Percentiles rank a stretch among this genome's conserved stretches.
These are phyloP conservation scores for Eutrema salsugineum DNA, from an alignment of 441 rosid species.

Conservation along the genomic window DNA sequence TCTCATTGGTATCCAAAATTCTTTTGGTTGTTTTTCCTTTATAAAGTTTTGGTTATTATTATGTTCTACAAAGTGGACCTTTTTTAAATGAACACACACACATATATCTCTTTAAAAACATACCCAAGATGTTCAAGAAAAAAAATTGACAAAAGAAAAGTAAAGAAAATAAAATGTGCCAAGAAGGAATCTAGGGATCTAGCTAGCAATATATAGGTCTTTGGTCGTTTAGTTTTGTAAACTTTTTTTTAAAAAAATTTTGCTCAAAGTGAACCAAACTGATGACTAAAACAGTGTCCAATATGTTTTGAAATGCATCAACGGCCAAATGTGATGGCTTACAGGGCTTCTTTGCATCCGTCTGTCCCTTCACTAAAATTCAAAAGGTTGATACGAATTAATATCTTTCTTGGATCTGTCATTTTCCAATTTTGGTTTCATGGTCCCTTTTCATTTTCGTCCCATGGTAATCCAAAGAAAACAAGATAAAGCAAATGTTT, in stretches of 20 bases:
- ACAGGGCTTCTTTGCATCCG: conserved; percentile 12
- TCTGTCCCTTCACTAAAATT: not conserved
- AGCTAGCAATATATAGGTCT: conserved; percentile 12
- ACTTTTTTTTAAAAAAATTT: not conserved
- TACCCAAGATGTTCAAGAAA: not conserved
- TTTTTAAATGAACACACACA: not conserved
- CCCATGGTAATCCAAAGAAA: not conserved
- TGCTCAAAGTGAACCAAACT: conserved; percentile 7
- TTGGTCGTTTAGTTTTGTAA: not conserved
- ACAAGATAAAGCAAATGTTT: not conserved
- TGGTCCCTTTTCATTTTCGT: conserved; percentile 1
- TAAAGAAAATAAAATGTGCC: not conserved
- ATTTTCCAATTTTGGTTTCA: not conserved
- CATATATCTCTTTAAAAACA: not conserved
- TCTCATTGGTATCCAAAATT: conserved; percentile 3
- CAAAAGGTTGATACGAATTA: conserved; percentile 1
- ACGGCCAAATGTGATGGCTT: not conserved
- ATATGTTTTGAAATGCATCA: not conserved
- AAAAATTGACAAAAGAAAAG: not conserved
- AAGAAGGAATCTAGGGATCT: conserved; percentile 21
- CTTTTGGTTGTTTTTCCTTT: conserved; percentile 7
- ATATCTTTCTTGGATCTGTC: not conserved
- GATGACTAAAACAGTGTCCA: not conserved
- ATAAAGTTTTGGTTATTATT: conserved; percentile 11
- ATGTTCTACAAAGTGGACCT: conserved; percentile 14